A percentile compares a stretch with the other conserved stretches of the same genome.
phyloP scores from a whole-genome alignment of 208 protist species.

The Leishmania martiniquensis region DNA sequence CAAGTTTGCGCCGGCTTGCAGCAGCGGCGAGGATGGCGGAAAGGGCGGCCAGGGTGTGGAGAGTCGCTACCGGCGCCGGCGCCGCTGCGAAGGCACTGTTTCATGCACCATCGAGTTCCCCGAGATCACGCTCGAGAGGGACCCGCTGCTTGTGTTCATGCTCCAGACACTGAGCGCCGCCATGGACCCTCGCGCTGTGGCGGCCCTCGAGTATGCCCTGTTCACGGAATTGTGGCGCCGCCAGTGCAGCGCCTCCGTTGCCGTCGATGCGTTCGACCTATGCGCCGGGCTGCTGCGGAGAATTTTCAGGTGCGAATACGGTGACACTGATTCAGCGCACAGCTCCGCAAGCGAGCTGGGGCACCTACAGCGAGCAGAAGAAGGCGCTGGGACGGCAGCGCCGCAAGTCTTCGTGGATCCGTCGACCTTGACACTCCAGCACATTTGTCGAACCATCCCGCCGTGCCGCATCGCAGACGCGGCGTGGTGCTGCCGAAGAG shows the following conservation, averaged over 20 bases:
- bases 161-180: slow-evolving; percentile 60
- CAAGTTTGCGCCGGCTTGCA: background rate
- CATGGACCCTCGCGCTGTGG: slow-evolving; percentile 39
- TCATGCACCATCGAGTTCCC: slow-evolving; percentile 41
- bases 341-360: background rate
- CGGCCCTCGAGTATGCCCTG: slow-evolving; percentile 55
- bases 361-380: background rate
- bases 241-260: background rate
- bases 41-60: background rate
- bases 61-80: slow-evolving; percentile 18
- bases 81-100: slow-evolving; percentile 38
- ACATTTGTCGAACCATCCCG: slow-evolving; percentile 2
- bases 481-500: too few relatives aligned
- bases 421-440: slow-evolving; percentile 19
- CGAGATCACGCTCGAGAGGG: slow-evolving; percentile 31
- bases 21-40: background rate
- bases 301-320: background rate
- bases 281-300: background rate
- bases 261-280: slow-evolving; percentile 4
- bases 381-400: background rate
- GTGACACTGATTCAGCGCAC: background rate
- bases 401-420: slow-evolving; percentile 23
- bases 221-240: slow-evolving; percentile 36
- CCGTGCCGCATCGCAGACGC: slow-evolving; percentile 16
- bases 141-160: slow-evolving; percentile 52